Conservation (phyloP, 1,139 yeast species). For the Geotrichum cucujoidarum region DNA sequence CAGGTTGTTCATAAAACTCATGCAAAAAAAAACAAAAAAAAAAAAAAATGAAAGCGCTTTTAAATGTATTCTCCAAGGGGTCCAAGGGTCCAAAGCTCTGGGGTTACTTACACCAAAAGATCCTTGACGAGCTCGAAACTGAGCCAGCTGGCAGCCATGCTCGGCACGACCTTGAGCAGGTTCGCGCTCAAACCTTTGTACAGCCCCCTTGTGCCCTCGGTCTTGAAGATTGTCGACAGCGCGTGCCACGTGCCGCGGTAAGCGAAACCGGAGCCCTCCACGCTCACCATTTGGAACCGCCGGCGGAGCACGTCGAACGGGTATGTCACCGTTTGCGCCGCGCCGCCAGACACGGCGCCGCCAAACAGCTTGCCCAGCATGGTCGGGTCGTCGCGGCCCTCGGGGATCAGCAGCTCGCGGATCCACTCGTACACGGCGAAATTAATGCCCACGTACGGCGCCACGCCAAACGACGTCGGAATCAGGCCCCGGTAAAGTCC, state of each 20-base stretch:
- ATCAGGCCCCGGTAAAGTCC: slow-evolving; percentile 81
- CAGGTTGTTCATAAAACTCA: background rate
- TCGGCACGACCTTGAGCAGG: slow-evolving; percentile 83
- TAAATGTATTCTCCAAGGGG: background rate
- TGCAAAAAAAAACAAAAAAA: background rate
- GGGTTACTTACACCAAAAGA: no score
- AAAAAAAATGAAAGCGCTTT: background rate
- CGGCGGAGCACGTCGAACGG: slow-evolving; percentile 88
- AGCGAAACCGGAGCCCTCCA: slow-evolving; percentile 70
- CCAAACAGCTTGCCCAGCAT: slow-evolving; percentile 59
- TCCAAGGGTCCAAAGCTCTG: slow-evolving; percentile 18
- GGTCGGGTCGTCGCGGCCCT: slow-evolving; percentile 34
- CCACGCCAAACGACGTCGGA: slow-evolving; percentile 90
- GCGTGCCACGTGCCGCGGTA: slow-evolving; percentile 74
- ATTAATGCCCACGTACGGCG: slow-evolving; percentile 92
- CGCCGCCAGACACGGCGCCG: slow-evolving; percentile 88
- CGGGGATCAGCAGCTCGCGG: slow-evolving; percentile 48
- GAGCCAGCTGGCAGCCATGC: slow-evolving; percentile 94
- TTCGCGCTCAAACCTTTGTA: slow-evolving; percentile 88
- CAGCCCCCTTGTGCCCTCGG: slow-evolving; percentile 76
- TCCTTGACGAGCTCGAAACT: slow-evolving; percentile 67
- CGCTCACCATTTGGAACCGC: slow-evolving; percentile 83
- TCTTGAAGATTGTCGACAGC: slow-evolving; percentile 54
- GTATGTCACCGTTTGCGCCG: slow-evolving; percentile 74
- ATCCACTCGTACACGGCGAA: slow-evolving; percentile 83